Evolutionary conservation across 805 yeast species (phyloP).

Genomic region (Candida wancherniae): DNA sequence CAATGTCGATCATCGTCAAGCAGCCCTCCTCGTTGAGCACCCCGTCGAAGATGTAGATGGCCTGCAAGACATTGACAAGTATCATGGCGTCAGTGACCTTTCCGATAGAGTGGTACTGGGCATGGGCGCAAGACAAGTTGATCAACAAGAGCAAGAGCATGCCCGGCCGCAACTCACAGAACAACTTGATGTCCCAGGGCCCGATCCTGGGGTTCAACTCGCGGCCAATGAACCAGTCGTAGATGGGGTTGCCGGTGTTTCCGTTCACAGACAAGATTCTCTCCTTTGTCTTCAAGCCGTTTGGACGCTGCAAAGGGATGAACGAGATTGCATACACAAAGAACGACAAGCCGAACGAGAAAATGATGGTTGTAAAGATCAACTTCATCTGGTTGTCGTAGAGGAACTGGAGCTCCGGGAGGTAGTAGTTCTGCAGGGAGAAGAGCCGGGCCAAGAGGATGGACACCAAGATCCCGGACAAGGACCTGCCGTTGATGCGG

Average conservation of each 20-base stretch:
- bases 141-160: slow-evolving; percentile 79
- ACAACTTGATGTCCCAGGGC: slow-evolving; percentile 79
- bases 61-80: slow-evolving; percentile 64
- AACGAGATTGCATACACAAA: slow-evolving; percentile 68
- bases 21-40: slow-evolving; percentile 87
- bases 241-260: slow-evolving; percentile 66
- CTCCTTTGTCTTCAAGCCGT: slow-evolving; percentile 55
- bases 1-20: slow-evolving; percentile 90
- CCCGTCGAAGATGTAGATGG: slow-evolving; percentile 85
- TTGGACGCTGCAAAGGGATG: slow-evolving; percentile 46
- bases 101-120: slow-evolving; percentile 63
- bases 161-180: slow-evolving; percentile 94
- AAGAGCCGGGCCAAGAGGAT: slow-evolving; percentile 49
- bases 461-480: slow-evolving; percentile 38
- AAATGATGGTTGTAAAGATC: slow-evolving; percentile 56
- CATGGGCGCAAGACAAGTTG: slow-evolving; percentile 74
- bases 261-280: slow-evolving; percentile 82
- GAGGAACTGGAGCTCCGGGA: slow-evolving; percentile 79
- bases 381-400: slow-evolving; percentile 66
- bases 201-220: slow-evolving; percentile 92
- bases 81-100: slow-evolving; percentile 65
- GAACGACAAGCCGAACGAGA: slow-evolving; percentile 58
- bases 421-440: slow-evolving; percentile 41
- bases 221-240: slow-evolving; percentile 96
- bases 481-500: slow-evolving; percentile 73